Evolutionary conservation across 495 filamentous ascomycete species (phyloP), one percentile per base, ranked within the genome.

Genomic region (Pseudoneurospora amorphoporcata): DNA sequence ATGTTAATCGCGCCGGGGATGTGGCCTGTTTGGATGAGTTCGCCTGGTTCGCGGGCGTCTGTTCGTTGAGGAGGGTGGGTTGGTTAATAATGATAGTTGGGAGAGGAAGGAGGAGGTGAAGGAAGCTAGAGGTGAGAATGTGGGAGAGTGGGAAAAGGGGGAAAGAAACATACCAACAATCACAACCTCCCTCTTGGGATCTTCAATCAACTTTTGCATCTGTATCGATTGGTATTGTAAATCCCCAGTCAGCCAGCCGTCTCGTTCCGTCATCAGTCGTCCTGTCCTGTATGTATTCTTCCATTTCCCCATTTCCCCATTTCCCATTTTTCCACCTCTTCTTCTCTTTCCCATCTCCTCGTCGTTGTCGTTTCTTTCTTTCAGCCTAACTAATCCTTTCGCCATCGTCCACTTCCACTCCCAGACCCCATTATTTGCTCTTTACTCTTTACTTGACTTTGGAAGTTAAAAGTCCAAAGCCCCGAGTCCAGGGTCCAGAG

Each of bases 31-130:
- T 81, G 74, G 40, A 73, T 69, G 41, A 94, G 88, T 82, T 99
- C 95, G 75, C 82, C 75, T 61, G 94, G 93, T 82, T 98, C 95
- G 81, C 95, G 95, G 75, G 92, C 88, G 84, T 99, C 94, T 83
- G 73, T 75, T 12, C 39, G 41, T 74, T 80, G 74, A n/a, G 80
- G 73, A 76, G 81, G 47, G 8, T 68, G 41, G 53, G 16, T 1
- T 17, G 53, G 16, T 1, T 17, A 38, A 32, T 68, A 45, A 38
- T 45, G 71, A 2, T 45, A 4, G 2, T n/a, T n/a, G 16, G 14
- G 14, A n/a, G 6, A n/a, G 41, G 41, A 3, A n/a, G 16, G 41
- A 14, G 39, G 1, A 14, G 41, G 41, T 3, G 43, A 47, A 47
- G 45, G 43, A 47, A 47, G 45, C 10, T n/a, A 4, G n/a, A 12